Evolutionary conservation across 139 green algal genomes (phyloP), one percentile per base, ranked within the genome.

Genomic region (Limnomonas spitsbergensis): DNA sequence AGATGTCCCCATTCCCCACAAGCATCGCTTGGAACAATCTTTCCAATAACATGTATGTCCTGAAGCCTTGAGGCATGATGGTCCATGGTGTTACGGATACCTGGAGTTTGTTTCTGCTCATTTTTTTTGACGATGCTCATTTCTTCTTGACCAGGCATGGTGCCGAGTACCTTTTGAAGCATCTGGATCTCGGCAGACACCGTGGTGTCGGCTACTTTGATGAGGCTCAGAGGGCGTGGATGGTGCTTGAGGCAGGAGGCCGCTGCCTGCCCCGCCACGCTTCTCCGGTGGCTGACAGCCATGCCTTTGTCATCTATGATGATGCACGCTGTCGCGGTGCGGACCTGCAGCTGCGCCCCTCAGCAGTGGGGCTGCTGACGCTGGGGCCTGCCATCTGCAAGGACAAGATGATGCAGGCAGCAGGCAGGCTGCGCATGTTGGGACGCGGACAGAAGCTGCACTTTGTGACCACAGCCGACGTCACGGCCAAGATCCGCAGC

Each of bases 351-450:
- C 80, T 92, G 81, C 77, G 52, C 34, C 81, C 36, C 20, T 31
- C 71, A 6, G 87, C 89, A 0, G 76, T 85, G 37, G 89, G 83
- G 14, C 76, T 93, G 80, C 83, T 93, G 31, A 93, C 89, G 1
- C 75, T 93, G 74, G 83, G 82, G 1, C 83, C 81, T 2, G 70
- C 76, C 52, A 78, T 83, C 39, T 80, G 69, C 79, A 90, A 89
- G 73, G 85, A 91, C 73, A 89, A 91, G 83, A 56, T 93, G 6
- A 91, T 93, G 69, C 75, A 84, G 80, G 84, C 77, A 14, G 83
- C 82, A 9, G 82, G 73, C 2, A 73, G 78, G 24, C 40, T 88
- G 80, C 66, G 79, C 37, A 72, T 83, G 75, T 73, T 88, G 69
- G 85, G 75, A 37, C 66, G 75, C n/a, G 80, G 78, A 20, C 83